A percentile compares a stretch with the other conserved stretches of the same genome.
Evolutionary conservation across 768 basidiomycete genomes (phyloP).

Genomic region (Mycena maculata): DNA sequence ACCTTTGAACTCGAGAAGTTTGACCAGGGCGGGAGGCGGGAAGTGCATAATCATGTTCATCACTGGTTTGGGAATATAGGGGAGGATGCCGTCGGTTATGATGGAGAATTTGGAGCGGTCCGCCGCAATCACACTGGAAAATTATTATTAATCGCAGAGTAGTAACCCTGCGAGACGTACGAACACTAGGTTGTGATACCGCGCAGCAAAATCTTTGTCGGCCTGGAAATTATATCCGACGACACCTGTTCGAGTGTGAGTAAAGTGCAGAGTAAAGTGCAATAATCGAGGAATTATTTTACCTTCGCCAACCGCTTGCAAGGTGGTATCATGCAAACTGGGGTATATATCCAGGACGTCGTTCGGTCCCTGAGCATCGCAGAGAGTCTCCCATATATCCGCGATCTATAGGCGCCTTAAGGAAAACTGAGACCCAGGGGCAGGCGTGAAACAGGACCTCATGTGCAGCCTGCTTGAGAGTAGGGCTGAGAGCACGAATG

Average conservation of each 20-base stretch:
- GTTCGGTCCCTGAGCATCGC: conserved; percentile 22
- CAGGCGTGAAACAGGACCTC: conserved; percentile 6
- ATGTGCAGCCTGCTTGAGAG: conserved; percentile 25
- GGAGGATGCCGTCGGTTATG: conserved; percentile 29
- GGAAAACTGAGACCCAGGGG: not conserved
- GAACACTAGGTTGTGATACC: conserved; percentile 32
- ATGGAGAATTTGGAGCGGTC: conserved; percentile 31
- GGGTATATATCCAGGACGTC: conserved; percentile 30
- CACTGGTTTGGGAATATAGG: conserved; percentile 28
- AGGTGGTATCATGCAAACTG: conserved; percentile 29
- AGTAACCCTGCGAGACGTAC: not conserved
- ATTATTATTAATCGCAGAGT: not conserved
- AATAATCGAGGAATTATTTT: not conserved
- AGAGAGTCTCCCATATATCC: conserved; percentile 25
- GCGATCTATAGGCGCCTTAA: conserved; percentile 14
- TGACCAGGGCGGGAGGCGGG: conserved; percentile 27
- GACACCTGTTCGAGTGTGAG: conserved; percentile 20
- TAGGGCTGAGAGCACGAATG: conserved; percentile 28
- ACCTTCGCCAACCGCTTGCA: conserved; percentile 34
- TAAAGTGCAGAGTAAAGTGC: not conserved
- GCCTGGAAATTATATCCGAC: conserved; percentile 35
- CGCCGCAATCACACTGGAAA: conserved; percentile 25
- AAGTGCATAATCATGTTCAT: conserved; percentile 18
- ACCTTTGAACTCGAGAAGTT: conserved; percentile 32
- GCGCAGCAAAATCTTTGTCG: conserved; percentile 31